phyloP scores from a whole-genome alignment of 2,329 filamentous ascomycete genomes.

The Drechslerella coelobrocha region DNA sequence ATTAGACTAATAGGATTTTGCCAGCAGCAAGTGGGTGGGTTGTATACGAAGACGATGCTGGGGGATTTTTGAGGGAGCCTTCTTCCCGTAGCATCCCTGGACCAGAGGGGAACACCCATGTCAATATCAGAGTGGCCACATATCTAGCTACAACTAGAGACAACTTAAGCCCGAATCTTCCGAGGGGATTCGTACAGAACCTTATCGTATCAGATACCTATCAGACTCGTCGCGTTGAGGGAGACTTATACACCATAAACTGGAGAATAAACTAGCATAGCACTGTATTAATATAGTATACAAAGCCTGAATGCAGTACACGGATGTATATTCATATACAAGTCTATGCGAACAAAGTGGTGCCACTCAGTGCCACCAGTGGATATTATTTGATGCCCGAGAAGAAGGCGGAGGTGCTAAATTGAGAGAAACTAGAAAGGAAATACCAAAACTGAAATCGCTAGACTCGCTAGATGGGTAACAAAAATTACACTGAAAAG shows the following conservation, averaged over 20 bases:
- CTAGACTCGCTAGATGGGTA: slow-evolving; percentile 42
- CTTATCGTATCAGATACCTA: too few relatives aligned
- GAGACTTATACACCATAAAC: too few relatives aligned
- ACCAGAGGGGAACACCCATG: background rate
- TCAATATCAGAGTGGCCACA: background rate
- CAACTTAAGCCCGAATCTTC: background rate
- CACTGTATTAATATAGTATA: slow-evolving; percentile 3
- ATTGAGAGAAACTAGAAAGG: slow-evolving; percentile 22
- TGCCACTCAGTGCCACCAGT: slow-evolving; percentile 37
- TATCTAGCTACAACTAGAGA: background rate
- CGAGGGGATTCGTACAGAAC: background rate
- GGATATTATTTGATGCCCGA: slow-evolving; percentile 46
- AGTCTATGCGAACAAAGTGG: slow-evolving; percentile 23
- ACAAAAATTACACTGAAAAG: slow-evolving; percentile 9
- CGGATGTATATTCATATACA: slow-evolving; percentile 11
- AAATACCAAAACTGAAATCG: slow-evolving; percentile 15
- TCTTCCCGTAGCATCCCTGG: background rate
- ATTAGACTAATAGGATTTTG: background rate
- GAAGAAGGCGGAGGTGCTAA: slow-evolving; percentile 26
- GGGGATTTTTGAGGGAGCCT: background rate
- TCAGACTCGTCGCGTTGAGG: too few relatives aligned
- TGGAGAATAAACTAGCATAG: too few relatives aligned
- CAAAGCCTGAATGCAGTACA: slow-evolving; percentile 8
- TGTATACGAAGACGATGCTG: background rate
- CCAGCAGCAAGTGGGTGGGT: too few relatives aligned